Evolutionary conservation across 1,139 yeast genomes (phyloP), one percentile per base, ranked within the genome.

Genomic region (Candida glucosophila): DNA sequence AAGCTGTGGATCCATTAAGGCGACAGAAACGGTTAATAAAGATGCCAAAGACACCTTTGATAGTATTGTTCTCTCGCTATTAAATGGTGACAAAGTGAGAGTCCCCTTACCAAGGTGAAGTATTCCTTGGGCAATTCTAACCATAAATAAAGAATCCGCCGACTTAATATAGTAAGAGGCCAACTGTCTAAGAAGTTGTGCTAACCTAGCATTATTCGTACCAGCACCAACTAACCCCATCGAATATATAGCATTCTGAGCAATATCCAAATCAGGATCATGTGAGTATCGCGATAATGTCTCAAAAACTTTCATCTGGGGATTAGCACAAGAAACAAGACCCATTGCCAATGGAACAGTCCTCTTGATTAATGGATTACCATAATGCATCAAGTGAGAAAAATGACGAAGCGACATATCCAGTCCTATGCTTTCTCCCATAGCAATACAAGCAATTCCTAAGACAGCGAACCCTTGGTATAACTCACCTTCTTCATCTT

Each of bases 161-260:
- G 92, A 93, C 47, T 90, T 82, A 33, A 82, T 72, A 51, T 92
- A 92, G 55, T 92, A 92, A 29, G 85, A 77, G 2, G 98, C 97
- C 44, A 92, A 69, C 55, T 90, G 97, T 53, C 98, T 75, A 46
- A 92, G 69, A 39, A 92, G 67, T 60, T 90, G 98, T 2, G 97
- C 97, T 40, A 92, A 68, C 61, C 99, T 80, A 6, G 99, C 98
- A 51, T 92, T 92, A 57, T 90, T 88, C 20, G 98, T 92, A 58
- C 99, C 99, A 15, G 96, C 92, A 48, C 98, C 98, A 39, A 90
- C 95, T 37, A 92, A 60, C 31, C 99, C 98, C 98, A 92, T 88
- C 22, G 95, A 77, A 47, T 83, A 88, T 35, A 90, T 88, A 15
- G 98, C 88, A 49, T 88, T 92, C 52, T 80, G 80, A 4, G 98